Evolutionary conservation across 352 stramenopile species (phyloP).

Genomic region (Discostella stelligera): DNA sequence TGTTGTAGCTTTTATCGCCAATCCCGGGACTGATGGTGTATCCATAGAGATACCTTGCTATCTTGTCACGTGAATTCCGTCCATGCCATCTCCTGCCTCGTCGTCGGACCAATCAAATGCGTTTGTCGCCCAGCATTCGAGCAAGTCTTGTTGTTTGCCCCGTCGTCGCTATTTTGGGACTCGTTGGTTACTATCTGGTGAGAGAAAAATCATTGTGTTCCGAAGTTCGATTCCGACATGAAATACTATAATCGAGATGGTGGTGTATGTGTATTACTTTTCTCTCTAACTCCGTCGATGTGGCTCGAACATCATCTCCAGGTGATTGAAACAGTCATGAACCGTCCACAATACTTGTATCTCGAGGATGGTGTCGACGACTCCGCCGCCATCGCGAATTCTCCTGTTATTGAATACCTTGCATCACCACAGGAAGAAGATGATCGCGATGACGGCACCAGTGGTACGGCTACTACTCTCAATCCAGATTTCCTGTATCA

Average conservation of each 20-base stretch:
- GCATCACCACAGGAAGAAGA: background rate
- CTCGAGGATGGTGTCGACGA: background rate
- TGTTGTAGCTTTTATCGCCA: no score
- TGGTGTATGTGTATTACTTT: no score
- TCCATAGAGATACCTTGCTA: no score
- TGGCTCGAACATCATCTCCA: no score
- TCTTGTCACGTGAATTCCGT: no score
- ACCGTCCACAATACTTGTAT: background rate
- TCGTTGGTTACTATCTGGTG: background rate
- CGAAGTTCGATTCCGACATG: no score
- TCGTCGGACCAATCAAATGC: no score
- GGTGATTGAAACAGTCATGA: background rate
- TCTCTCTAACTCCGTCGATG: no score
- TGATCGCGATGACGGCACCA: background rate
- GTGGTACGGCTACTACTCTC: background rate
- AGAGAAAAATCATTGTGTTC: background rate
- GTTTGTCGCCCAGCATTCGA: background rate
- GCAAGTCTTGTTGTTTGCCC: background rate
- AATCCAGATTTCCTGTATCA: conserved; percentile 31
- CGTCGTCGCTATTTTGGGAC: background rate
- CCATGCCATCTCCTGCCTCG: no score
- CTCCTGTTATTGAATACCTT: conserved; percentile 19
- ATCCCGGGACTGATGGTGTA: no score
- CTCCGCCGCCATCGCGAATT: background rate
- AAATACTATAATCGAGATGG: no score